Evolutionary conservation across 306 rosid genomes (phyloP).

Genomic region (Vicia sativa): DNA sequence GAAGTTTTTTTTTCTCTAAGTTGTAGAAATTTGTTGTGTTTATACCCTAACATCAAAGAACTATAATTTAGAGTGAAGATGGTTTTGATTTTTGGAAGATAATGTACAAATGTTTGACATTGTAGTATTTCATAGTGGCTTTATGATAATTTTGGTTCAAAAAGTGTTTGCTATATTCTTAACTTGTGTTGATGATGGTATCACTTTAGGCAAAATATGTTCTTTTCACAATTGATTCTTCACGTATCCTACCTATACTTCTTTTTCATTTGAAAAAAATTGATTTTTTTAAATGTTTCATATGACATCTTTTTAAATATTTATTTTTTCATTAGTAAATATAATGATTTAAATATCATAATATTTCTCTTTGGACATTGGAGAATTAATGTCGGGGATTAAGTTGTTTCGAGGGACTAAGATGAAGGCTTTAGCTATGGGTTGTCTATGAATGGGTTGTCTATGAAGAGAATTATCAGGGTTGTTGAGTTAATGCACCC

Average conservation of each 20-base stretch:
- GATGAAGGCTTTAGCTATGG: too few relatives aligned
- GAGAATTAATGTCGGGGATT: too few relatives aligned
- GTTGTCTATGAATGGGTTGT: too few relatives aligned
- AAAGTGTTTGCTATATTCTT: constrained; percentile 44
- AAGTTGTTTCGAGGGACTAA: too few relatives aligned
- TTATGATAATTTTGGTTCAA: constrained; percentile 2
- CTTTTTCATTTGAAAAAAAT: too few relatives aligned
- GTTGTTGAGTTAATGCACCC: too few relatives aligned
- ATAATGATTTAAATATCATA: too few relatives aligned
- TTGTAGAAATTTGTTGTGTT: constrained; percentile 35
- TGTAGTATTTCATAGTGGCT: constrained; percentile 7
- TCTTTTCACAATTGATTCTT: constrained; percentile 31
- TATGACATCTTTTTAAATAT: too few relatives aligned
- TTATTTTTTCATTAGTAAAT: too few relatives aligned
- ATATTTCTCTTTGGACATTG: too few relatives aligned
- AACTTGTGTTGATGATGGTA: constrained; percentile 42
- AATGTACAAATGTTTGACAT: constrained; percentile 38
- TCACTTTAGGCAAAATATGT: constrained; percentile 29
- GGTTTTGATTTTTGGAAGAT: constrained; percentile 26
- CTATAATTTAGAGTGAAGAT: background rate
- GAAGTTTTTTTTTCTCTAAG: background rate
- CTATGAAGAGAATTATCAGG: too few relatives aligned
- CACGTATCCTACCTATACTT: constrained; percentile 1
- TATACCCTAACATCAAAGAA: constrained; percentile 22
- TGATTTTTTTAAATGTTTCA: too few relatives aligned